phyloP scores from a whole-genome alignment of 768 basidiomycete species.

The Gautieria morchelliformis region DNA sequence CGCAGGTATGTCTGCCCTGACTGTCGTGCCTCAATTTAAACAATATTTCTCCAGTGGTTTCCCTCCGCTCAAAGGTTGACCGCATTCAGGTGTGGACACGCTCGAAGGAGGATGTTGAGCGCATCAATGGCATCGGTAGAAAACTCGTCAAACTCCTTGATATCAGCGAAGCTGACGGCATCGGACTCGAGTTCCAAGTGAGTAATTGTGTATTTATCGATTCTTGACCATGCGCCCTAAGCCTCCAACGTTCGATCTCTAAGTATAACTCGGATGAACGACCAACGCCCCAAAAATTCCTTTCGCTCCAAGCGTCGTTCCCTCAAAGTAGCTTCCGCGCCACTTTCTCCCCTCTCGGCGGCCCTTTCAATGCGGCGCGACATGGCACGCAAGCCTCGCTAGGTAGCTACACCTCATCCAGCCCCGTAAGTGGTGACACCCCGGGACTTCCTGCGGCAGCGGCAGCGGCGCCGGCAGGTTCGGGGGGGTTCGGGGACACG shows the following conservation, averaged over 20 bases:
- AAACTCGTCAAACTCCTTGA: conserved; percentile 76
- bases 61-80: conserved; percentile 77
- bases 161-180: conserved; percentile 72
- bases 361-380: not conserved
- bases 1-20: conserved; percentile 19
- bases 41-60: conserved; percentile 59
- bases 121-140: conserved; percentile 76
- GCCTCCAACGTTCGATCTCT: no score
- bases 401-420: not conserved
- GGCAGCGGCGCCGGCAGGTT: not conserved
- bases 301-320: conserved; percentile 58
- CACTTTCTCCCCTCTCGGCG: conserved; percentile 32
- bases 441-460: not conserved
- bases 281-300: conserved; percentile 71
- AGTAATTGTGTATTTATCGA: conserved; percentile 12
- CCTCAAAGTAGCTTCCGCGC: conserved; percentile 60
- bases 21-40: conserved; percentile 43
- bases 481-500: not conserved
- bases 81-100: conserved; percentile 90
- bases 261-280: conserved; percentile 86
- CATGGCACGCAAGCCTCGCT: not conserved
- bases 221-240: no score
- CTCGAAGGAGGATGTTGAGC: conserved; percentile 76
- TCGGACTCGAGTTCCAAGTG: conserved; percentile 89
- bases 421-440: not conserved